These are phyloP conservation scores for Talaromyces sp. DNA, from an alignment of 2,329 filamentous ascomycete genomes.

Conservation along the genomic window DNA sequence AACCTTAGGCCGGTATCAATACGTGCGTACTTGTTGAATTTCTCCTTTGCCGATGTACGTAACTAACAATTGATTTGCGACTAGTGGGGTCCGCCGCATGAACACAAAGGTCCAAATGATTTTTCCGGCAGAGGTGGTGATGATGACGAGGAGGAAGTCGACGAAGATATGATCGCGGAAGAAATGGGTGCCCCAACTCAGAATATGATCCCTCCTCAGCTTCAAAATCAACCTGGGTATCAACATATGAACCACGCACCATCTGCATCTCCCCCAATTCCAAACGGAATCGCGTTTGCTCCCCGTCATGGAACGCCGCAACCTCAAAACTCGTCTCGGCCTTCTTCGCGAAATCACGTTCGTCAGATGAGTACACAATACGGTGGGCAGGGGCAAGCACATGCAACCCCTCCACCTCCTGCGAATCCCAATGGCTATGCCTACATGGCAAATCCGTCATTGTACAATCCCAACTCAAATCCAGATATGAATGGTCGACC, in stretches of 20 bases:
- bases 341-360: conserved; percentile 75
- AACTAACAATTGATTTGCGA: conserved; percentile 21
- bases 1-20: conserved; percentile 82
- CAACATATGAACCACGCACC: conserved; percentile 80
- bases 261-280: conserved; percentile 83
- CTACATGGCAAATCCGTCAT: conserved; percentile 80
- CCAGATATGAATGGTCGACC: conserved; percentile 45
- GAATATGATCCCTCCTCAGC: conserved; percentile 67
- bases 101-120: conserved; percentile 92
- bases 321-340: conserved; percentile 69
- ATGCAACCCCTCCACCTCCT: conserved; percentile 58
- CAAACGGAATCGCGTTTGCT: conserved; percentile 69
- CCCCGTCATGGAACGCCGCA: conserved; percentile 78
- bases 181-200: conserved; percentile 54
- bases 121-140: conserved; percentile 75
- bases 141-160: conserved; percentile 74
- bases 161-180: conserved; percentile 67
- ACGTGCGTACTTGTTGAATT: conserved; percentile 58
- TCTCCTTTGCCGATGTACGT: conserved; percentile 5
- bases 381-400: conserved; percentile 55
- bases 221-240: conserved; percentile 63
- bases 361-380: conserved; percentile 69
- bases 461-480: conserved; percentile 69
- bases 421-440: conserved; percentile 68
- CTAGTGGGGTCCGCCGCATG: conserved; percentile 86